phyloP scores from a whole-genome alignment of 2,329 filamentous ascomycete genomes.

The Didymella segeticola region DNA sequence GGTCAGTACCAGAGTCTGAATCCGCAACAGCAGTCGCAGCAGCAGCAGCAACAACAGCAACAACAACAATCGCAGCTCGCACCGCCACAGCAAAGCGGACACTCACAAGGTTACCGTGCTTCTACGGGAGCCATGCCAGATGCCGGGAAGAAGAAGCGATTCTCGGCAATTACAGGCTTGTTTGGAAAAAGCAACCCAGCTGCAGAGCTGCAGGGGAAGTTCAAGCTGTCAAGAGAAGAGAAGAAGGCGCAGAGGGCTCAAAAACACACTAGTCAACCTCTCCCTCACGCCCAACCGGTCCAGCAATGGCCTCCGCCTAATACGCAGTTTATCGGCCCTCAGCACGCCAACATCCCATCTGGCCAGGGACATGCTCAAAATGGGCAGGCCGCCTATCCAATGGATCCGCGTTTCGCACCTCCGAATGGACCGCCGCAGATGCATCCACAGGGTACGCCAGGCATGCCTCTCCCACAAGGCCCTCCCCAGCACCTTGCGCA shows the following conservation, averaged over 20 bases:
- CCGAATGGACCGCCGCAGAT: constrained; percentile 15
- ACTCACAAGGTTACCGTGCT: constrained; percentile 22
- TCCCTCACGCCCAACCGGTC: constrained; percentile 8
- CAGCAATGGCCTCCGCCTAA: constrained; percentile 29
- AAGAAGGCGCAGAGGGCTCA: constrained; percentile 45
- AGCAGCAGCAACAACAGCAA: too few species aligned
- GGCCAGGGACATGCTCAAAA: constrained; percentile 21
- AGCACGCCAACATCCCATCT: constrained; percentile 26
- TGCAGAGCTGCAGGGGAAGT: constrained; percentile 35
- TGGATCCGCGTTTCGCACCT: constrained; percentile 18
- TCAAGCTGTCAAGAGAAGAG: constrained; percentile 47
- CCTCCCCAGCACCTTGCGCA: constrained; percentile 10
- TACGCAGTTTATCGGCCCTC: constrained; percentile 20
- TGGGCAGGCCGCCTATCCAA: constrained; percentile 27
- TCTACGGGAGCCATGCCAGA: constrained; percentile 29
- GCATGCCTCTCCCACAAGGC: constrained; percentile 21
- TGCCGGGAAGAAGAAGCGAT: constrained; percentile 52
- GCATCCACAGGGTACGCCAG: constrained; percentile 21
- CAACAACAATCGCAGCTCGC: constrained; percentile 9
- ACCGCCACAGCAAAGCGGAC: constrained; percentile 14
- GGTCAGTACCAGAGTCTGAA: constrained; percentile 31
- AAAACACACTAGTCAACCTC: constrained; percentile 28
- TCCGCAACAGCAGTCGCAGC: constrained; percentile 6
- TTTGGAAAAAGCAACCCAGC: constrained; percentile 50
- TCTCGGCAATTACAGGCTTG: constrained; percentile 53